phyloP scores from a whole-genome alignment of 805 yeast genomes.

The Candida silvatica region DNA sequence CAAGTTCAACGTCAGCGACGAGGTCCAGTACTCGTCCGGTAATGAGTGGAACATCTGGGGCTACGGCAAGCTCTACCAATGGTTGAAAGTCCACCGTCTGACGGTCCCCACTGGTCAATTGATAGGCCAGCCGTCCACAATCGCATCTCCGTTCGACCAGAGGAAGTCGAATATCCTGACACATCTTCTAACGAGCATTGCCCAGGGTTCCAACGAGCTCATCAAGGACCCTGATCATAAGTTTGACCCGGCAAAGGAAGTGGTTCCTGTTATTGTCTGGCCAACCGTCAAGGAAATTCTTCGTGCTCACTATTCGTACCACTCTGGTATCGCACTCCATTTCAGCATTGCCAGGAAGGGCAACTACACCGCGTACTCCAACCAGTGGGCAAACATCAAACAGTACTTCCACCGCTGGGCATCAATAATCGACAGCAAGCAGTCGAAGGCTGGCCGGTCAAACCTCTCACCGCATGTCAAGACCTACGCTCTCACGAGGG shows the following conservation, averaged over 20 bases:
- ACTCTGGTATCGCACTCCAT: slow-evolving; percentile 24
- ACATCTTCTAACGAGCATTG: slow-evolving; percentile 38
- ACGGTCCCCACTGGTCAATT: slow-evolving; percentile 21
- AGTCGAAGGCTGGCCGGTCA: slow-evolving; percentile 18
- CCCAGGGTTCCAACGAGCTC: slow-evolving; percentile 22
- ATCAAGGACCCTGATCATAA: slow-evolving; percentile 11
- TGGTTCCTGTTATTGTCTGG: slow-evolving; percentile 24
- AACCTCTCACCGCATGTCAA: slow-evolving; percentile 50
- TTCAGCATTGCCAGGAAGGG: slow-evolving; percentile 9
- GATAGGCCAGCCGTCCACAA: slow-evolving; percentile 39
- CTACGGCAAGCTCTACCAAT: slow-evolving; percentile 36
- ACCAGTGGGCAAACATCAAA: slow-evolving; percentile 33
- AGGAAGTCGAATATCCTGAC: slow-evolving; percentile 32
- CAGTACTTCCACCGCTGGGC: slow-evolving; percentile 41
- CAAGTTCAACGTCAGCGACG: slow-evolving; percentile 4
- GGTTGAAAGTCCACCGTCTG: slow-evolving; percentile 27
- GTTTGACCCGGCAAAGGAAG: slow-evolving; percentile 7
- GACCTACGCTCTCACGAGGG: slow-evolving; percentile 49
- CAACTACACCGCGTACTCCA: slow-evolving; percentile 13
- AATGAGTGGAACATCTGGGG: slow-evolving; percentile 26
- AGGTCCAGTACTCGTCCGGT: neutral
- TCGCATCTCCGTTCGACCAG: slow-evolving; percentile 35
- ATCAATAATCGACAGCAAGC: slow-evolving; percentile 12
- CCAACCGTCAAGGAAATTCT: slow-evolving; percentile 24
- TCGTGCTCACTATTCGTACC: slow-evolving; percentile 9